A percentile compares a stretch with the other conserved stretches of the same genome.
These are phyloP conservation scores for Mollisiaceae sp. DNA, from an alignment of 2,329 filamentous ascomycete genomes.

Conservation along the genomic window DNA sequence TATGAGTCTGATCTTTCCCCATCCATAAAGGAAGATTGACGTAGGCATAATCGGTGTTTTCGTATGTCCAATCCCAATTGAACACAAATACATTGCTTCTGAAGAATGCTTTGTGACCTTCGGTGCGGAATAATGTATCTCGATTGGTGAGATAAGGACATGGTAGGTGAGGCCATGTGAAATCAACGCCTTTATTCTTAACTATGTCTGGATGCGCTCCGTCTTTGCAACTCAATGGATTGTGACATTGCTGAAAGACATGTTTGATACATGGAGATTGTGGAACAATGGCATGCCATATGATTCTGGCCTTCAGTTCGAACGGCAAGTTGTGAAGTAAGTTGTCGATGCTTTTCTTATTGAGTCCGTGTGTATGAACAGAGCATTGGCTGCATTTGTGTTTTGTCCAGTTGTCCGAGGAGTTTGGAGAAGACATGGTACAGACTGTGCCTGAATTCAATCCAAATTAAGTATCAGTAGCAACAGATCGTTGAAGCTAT, in stretches of 20 bases:
- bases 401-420: neutral
- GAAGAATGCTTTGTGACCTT: slow-evolving; percentile 18
- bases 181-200: neutral
- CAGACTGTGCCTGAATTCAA: neutral
- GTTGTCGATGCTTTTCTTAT: too few relatives aligned
- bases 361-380: too few relatives aligned
- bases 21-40: neutral
- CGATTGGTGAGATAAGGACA: neutral
- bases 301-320: slow-evolving; percentile 13
- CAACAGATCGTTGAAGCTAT: too few relatives aligned
- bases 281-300: slow-evolving; percentile 1
- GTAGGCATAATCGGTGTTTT: neutral
- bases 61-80: neutral
- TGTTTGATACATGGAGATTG: slow-evolving; percentile 11
- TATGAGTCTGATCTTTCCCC: neutral
- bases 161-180: neutral
- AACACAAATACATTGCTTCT: slow-evolving; percentile 18
- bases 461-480: neutral
- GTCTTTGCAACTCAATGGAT: slow-evolving; percentile 17
- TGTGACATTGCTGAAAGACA: slow-evolving; percentile 10
- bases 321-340: neutral
- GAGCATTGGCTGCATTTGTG: slow-evolving; percentile 14
- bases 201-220: neutral
- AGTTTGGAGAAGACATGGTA: neutral
- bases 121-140: slow-evolving; percentile 3